Evolutionary conservation across 208 protist species (phyloP).

Genomic region (Leishmania tarentolae): DNA sequence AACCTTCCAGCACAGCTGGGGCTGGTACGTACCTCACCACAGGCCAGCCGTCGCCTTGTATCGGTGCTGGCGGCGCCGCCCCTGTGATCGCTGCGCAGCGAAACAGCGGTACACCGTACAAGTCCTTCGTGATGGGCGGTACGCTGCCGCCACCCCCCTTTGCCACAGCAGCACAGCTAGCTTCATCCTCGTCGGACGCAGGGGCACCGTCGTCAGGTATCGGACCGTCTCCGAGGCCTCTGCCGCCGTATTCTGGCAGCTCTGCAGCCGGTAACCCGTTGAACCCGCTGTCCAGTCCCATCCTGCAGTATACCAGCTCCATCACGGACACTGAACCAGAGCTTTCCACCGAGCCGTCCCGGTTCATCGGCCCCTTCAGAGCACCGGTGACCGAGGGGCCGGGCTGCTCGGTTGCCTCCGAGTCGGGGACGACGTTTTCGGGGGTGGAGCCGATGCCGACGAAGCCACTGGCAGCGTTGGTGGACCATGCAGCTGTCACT

Average conservation of each 20-base stretch:
- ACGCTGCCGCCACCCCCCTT: slow-evolving; percentile 22
- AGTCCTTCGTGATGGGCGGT: slow-evolving; percentile 17
- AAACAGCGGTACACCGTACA: neutral
- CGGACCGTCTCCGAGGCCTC: slow-evolving; percentile 11
- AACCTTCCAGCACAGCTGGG: slow-evolving; percentile 2
- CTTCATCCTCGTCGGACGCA: slow-evolving; percentile 1
- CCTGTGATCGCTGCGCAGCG: neutral
- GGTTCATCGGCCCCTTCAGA: slow-evolving; percentile 3
- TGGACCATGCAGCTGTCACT: neutral
- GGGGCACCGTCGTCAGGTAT: neutral
- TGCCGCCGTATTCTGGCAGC: neutral
- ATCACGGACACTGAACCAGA: slow-evolving; percentile 5
- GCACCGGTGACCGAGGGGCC: slow-evolving; percentile 3
- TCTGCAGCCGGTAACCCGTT: neutral
- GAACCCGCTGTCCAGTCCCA: neutral
- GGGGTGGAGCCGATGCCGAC: neutral
- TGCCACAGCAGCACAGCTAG: slow-evolving; percentile 5
- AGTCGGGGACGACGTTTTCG: neutral
- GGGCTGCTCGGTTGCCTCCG: neutral
- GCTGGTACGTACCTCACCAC: slow-evolving; percentile 38
- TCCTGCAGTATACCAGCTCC: neutral
- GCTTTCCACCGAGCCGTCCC: slow-evolving; percentile 16
- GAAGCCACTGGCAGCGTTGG: neutral
- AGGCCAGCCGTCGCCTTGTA: slow-evolving; percentile 14
- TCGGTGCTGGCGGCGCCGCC: neutral